phyloP scores from a whole-genome alignment of 441 rosid species.

The Theobroma grandiflorum region DNA sequence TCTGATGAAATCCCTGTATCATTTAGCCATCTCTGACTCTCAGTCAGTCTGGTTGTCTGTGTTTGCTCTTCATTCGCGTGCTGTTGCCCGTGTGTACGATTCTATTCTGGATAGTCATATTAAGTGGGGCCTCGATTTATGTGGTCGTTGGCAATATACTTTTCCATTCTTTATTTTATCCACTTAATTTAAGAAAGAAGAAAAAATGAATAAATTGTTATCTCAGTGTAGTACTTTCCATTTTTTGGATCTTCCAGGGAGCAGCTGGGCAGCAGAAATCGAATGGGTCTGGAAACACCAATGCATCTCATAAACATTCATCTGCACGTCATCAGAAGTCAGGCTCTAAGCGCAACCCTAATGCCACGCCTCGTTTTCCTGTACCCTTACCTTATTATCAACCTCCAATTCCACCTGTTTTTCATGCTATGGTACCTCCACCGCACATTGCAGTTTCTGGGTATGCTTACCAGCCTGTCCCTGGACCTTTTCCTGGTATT shows the following conservation, averaged over 20 bases:
- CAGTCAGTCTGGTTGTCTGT: not conserved
- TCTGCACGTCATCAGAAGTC: slow-evolving; percentile 66
- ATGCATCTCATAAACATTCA: slow-evolving; percentile 57
- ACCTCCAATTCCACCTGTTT: slow-evolving; percentile 53
- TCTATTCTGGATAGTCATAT: not conserved
- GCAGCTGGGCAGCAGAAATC: slow-evolving; percentile 59
- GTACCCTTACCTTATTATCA: slow-evolving; percentile 64
- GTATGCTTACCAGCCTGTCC: slow-evolving; percentile 63
- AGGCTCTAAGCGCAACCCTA: slow-evolving; percentile 67
- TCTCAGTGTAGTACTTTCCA: not conserved
- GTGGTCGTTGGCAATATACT: not conserved
- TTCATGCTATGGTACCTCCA: slow-evolving; percentile 69
- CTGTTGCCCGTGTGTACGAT: not conserved
- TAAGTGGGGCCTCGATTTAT: not conserved
- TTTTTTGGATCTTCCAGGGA: slow-evolving; percentile 51
- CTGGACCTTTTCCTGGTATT: slow-evolving; percentile 64
- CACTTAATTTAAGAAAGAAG: not conserved
- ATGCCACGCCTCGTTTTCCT: slow-evolving; percentile 62
- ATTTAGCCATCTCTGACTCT: slow-evolving; percentile 1
- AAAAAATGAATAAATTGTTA: not conserved
- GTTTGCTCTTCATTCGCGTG: not conserved
- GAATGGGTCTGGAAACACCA: slow-evolving; percentile 61
- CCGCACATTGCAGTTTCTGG: slow-evolving; percentile 73
- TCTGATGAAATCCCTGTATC: not conserved
- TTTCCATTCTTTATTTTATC: not conserved